A percentile compares a stretch with the other conserved stretches of the same genome.
Conservation (phyloP, 2,329 filamentous ascomycete species). For the Onygenales sp. region DNA sequence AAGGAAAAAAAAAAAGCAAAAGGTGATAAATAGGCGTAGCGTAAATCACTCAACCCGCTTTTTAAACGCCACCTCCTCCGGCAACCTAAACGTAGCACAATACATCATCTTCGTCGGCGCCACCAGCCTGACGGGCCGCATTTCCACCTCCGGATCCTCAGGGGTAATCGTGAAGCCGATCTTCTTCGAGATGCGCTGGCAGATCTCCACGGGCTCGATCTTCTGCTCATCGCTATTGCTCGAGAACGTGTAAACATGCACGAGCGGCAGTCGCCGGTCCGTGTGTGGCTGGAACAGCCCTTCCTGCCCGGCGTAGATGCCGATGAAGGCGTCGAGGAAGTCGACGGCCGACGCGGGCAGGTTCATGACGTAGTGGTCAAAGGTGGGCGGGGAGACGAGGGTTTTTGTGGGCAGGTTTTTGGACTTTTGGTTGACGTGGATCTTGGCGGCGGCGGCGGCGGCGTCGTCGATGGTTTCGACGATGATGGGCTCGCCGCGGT, state of each 20-base stretch:
- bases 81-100: constrained; percentile 84
- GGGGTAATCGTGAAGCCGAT: constrained; percentile 50
- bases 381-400: constrained; percentile 50
- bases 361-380: constrained; percentile 98
- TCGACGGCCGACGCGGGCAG: constrained; percentile 81
- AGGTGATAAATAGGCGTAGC: neutral
- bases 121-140: constrained; percentile 69
- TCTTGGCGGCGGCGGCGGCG: constrained; percentile 30
- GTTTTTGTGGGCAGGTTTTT: constrained; percentile 12
- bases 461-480: neutral
- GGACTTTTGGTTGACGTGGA: constrained; percentile 15
- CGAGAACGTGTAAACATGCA: constrained; percentile 94
- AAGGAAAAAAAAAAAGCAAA: neutral
- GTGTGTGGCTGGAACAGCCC: constrained; percentile 54
- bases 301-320: constrained; percentile 67
- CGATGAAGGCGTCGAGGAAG: constrained; percentile 69
- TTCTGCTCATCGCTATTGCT: constrained; percentile 68
- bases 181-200: constrained; percentile 53
- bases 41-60: constrained; percentile 6
- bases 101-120: constrained; percentile 95
- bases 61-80: constrained; percentile 68
- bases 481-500: constrained; percentile 38
- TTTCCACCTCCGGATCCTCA: constrained; percentile 44
- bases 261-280: constrained; percentile 57
- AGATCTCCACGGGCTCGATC: constrained; percentile 51